Evolutionary conservation across 2,329 filamentous ascomycete genomes (phyloP).

Genomic region (Diaporthe eres): DNA sequence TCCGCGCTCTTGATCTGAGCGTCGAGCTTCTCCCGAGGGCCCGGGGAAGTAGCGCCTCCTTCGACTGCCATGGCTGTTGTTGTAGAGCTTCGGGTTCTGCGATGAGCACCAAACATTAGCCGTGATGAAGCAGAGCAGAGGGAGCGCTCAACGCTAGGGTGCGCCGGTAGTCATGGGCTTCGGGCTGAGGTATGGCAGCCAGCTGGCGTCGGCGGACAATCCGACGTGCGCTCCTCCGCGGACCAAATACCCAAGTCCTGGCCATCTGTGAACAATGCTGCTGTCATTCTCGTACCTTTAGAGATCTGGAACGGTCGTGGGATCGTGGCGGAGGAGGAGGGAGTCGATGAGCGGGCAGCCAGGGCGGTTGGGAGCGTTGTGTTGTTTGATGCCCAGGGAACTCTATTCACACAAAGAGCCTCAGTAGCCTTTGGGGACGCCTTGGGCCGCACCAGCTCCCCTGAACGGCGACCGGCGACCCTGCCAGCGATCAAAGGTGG

Average conservation of each 20-base stretch:
- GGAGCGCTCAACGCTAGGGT: background rate
- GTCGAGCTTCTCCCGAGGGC: slow-evolving; percentile 82
- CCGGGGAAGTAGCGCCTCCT: slow-evolving; percentile 55
- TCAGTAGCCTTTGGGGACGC: slow-evolving; percentile 13
- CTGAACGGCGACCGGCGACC: slow-evolving; percentile 15
- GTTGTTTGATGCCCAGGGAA: slow-evolving; percentile 14
- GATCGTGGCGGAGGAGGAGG: background rate
- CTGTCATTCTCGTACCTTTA: slow-evolving; percentile 2
- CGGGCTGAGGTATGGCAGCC: background rate
- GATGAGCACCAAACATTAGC: background rate
- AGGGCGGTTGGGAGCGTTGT: slow-evolving; percentile 2
- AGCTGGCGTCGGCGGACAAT: slow-evolving; percentile 4
- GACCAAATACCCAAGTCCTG: background rate
- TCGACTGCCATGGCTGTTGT: slow-evolving; percentile 38
- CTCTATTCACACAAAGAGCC: slow-evolving; percentile 26
- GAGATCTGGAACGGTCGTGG: background rate
- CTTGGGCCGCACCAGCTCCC: slow-evolving; percentile 30
- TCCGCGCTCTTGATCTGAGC: slow-evolving; percentile 98
- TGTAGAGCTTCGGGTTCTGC: background rate
- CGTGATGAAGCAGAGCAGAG: slow-evolving; percentile 6
- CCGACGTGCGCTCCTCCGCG: background rate
- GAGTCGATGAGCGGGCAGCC: background rate
- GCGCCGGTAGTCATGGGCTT: background rate
- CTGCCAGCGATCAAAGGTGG: slow-evolving; percentile 22
- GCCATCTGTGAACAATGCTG: background rate